phyloP scores from a whole-genome alignment of 202 grass and related monocot genomes.

The Eragrostis tef region DNA sequence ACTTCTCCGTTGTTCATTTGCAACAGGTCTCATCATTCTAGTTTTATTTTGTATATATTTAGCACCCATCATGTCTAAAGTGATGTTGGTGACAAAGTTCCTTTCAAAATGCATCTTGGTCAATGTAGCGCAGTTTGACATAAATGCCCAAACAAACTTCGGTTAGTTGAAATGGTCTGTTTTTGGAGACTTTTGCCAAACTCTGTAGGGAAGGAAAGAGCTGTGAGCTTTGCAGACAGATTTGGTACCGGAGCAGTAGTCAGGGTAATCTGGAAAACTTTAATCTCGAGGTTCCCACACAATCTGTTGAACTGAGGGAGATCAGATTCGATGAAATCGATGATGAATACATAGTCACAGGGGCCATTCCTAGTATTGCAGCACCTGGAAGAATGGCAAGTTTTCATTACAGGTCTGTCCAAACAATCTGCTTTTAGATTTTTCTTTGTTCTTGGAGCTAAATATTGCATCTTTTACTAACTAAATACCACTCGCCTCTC shows the following conservation, averaged over 20 bases:
- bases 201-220: not conserved
- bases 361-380: slow-evolving; percentile 57
- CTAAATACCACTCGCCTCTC: not conserved
- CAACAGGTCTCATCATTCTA: slow-evolving; percentile 48
- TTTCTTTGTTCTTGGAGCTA: not conserved
- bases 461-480: slow-evolving; percentile 24
- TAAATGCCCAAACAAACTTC: slow-evolving; percentile 31
- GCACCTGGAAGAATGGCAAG: slow-evolving; percentile 58
- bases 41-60: slow-evolving; percentile 56
- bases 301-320: slow-evolving; percentile 78
- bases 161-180: slow-evolving; percentile 21
- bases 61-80: slow-evolving; percentile 59
- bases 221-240: not conserved
- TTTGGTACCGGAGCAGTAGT: slow-evolving; percentile 45
- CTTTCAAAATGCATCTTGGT: slow-evolving; percentile 33
- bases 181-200: not conserved
- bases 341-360: slow-evolving; percentile 80
- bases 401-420: slow-evolving; percentile 63
- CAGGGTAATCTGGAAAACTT: slow-evolving; percentile 68
- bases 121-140: slow-evolving; percentile 43
- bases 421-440: not conserved
- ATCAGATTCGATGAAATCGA: slow-evolving; percentile 86
- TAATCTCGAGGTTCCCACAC: slow-evolving; percentile 64
- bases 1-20: slow-evolving; percentile 30
- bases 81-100: slow-evolving; percentile 55